These are phyloP conservation scores for Colletotrichum siamense DNA, from an alignment of 2,329 filamentous ascomycete species.

Conservation along the genomic window DNA sequence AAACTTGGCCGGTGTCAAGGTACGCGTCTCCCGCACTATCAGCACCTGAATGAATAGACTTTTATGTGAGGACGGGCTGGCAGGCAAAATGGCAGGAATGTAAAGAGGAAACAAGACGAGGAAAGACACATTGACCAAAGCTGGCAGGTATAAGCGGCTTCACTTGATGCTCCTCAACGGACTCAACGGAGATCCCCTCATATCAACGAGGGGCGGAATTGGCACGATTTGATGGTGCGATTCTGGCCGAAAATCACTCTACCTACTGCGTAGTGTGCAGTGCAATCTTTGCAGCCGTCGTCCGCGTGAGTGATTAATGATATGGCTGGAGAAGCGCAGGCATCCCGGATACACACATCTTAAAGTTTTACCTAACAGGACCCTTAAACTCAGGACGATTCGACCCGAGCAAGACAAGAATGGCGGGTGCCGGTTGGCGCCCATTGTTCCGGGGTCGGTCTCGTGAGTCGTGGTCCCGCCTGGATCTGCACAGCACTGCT, in stretches of 20 bases:
- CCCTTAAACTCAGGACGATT: not conserved
- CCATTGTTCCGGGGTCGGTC: not conserved
- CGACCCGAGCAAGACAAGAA: not conserved
- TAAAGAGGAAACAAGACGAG: not conserved
- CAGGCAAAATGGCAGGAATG: not conserved
- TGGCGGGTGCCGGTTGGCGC: not conserved
- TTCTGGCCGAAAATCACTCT: not conserved
- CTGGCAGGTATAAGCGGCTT: not conserved
- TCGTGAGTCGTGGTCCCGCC: not conserved
- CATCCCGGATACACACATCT: not conserved
- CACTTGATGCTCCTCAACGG: not conserved
- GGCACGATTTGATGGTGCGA: not conserved
- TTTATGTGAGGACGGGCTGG: not conserved
- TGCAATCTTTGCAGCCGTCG: too few species aligned
- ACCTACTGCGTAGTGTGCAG: not conserved
- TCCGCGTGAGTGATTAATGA: not conserved
- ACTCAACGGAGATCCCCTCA: too few species aligned
- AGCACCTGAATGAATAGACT: not conserved
- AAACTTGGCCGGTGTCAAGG: not conserved
- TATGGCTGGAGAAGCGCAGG: not conserved
- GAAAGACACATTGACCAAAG: not conserved
- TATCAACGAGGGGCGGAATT: not conserved
- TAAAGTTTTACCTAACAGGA: not conserved
- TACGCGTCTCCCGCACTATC: not conserved
- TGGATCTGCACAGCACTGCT: not conserved